Evolutionary conservation across 768 basidiomycete species (phyloP).

Genomic region (Porphyrellus cyaneotinctus): DNA sequence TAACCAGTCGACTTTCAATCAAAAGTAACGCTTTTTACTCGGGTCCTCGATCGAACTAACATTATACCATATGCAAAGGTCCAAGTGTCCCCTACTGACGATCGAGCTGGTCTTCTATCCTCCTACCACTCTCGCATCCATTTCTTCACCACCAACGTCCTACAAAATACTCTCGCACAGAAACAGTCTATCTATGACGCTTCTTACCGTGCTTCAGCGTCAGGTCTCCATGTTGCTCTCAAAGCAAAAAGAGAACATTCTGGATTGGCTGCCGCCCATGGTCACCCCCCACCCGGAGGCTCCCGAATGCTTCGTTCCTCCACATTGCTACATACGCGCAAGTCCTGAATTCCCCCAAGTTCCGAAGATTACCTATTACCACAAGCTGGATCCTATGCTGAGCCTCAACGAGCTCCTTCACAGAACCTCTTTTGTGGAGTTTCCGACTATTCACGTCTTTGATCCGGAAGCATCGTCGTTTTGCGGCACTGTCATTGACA

Average conservation of each 20-base stretch:
- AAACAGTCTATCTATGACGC: conserved; percentile 45
- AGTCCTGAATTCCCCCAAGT: conserved; percentile 25
- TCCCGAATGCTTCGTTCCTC: conserved; percentile 50
- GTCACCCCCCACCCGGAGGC: conserved; percentile 52
- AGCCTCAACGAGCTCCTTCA: conserved; percentile 48
- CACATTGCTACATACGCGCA: conserved; percentile 60
- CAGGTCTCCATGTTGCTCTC: conserved; percentile 31
- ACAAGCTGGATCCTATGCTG: conserved; percentile 51
- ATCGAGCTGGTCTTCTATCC: conserved; percentile 68
- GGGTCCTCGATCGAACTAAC: conserved; percentile 12
- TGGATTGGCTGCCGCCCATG: conserved; percentile 55
- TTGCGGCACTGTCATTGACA: conserved; percentile 54
- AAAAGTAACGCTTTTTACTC: conserved; percentile 51
- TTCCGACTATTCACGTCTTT: conserved; percentile 77
- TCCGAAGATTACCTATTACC: conserved; percentile 40
- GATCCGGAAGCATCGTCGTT: conserved; percentile 52
- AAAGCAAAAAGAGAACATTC: conserved; percentile 46
- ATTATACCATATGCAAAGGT: conserved; percentile 45
- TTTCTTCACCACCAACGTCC: conserved; percentile 37
- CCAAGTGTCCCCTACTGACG: conserved; percentile 63
- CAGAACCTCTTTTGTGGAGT: conserved; percentile 74
- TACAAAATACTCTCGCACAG: conserved; percentile 62
- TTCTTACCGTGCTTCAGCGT: conserved; percentile 48
- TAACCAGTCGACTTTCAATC: conserved; percentile 84
- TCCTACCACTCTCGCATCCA: conserved; percentile 42